phyloP scores from a whole-genome alignment of 192 early-diverging fungal genomes.

The Chytriomyces sp. region DNA sequence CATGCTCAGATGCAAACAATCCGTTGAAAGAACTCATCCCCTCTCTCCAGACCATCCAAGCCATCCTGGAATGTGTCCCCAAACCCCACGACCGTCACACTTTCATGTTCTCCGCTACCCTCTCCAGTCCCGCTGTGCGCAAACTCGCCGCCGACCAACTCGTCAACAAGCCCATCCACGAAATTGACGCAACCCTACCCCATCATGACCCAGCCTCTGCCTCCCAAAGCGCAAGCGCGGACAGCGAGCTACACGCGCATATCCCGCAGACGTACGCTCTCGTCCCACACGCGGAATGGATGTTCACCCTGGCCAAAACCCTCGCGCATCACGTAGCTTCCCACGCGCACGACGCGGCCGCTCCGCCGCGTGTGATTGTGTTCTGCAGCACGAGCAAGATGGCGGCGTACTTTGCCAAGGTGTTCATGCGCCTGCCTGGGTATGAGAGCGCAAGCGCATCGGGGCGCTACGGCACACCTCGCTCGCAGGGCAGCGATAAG shows the following conservation, averaged over 20 bases:
- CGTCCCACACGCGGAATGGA: conserved; percentile 63
- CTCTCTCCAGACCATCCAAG: conserved; percentile 8
- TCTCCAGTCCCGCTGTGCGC: conserved; percentile 47
- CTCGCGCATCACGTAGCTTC: conserved; percentile 41
- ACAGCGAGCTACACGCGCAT: conserved; percentile 53
- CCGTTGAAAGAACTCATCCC: too few species aligned
- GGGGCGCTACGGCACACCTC: not conserved
- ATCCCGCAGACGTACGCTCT: conserved; percentile 79
- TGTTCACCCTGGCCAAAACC: conserved; percentile 63
- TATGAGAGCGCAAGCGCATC: conserved; percentile 31
- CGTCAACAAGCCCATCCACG: conserved; percentile 21
- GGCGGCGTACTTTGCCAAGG: conserved; percentile 62
- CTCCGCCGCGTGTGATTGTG: conserved; percentile 69
- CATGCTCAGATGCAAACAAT: too few species aligned
- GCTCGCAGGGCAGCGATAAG: not conserved
- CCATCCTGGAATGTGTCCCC: conserved; percentile 63
- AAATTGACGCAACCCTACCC: conserved; percentile 12
- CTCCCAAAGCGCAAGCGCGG: too few species aligned
- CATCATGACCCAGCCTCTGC: not conserved
- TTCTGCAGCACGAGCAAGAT: conserved; percentile 83
- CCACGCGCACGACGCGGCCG: not conserved
- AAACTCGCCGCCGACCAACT: conserved; percentile 7
- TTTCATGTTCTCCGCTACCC: conserved; percentile 92
- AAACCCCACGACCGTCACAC: conserved; percentile 70
- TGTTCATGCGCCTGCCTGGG: conserved; percentile 52